These are phyloP conservation scores for Naganishia onofrii DNA, from an alignment of 768 basidiomycete species.

Conservation along the genomic window DNA sequence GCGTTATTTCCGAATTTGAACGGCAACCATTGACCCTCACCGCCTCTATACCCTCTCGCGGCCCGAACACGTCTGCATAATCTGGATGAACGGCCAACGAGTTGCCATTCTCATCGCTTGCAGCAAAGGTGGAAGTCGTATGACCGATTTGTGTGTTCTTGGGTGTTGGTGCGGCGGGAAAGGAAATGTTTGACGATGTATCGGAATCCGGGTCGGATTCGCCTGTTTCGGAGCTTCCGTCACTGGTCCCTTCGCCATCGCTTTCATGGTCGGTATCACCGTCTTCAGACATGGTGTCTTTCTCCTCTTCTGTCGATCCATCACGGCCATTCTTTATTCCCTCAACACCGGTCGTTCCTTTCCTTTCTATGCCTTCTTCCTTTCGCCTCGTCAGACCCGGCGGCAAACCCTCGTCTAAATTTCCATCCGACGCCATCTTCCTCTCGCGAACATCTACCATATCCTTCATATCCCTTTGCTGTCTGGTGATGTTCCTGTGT, in stretches of 20 bases:
- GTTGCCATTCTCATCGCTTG: background rate
- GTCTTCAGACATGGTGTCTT: background rate
- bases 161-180: constrained; percentile 19
- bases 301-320: background rate
- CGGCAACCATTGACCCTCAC: background rate
- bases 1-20: background rate
- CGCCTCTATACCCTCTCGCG: background rate
- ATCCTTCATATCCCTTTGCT: background rate
- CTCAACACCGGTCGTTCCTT: background rate
- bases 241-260: background rate
- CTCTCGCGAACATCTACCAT: background rate
- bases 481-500: background rate
- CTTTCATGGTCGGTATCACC: background rate
- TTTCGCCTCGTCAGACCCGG: background rate
- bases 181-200: constrained; percentile 1
- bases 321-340: background rate
- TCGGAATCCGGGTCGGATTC: constrained; percentile 12
- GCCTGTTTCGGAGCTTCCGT: background rate
- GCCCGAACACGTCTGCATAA: constrained; percentile 22
- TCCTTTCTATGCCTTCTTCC: background rate
- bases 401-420: background rate
- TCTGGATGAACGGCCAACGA: constrained; percentile 15
- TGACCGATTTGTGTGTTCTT: constrained; percentile 11
- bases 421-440: background rate
- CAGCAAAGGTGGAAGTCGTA: background rate